Evolutionary conservation across 1,139 yeast species (phyloP), one percentile per base, ranked within the genome.

Genomic region (Petasospora rhodanensis): DNA sequence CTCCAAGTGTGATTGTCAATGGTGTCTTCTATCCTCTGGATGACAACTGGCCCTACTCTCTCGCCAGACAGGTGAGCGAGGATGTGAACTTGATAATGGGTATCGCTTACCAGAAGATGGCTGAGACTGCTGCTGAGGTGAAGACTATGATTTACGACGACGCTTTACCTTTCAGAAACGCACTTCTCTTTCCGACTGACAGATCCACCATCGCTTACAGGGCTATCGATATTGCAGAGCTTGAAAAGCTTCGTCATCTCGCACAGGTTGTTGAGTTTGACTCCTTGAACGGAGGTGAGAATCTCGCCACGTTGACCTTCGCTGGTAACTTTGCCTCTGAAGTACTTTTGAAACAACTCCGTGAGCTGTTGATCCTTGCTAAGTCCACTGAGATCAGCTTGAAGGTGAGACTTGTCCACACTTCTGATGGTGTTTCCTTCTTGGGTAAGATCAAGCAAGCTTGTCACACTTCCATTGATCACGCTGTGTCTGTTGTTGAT

Each of bases 1-100:
- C 58, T 1, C 79, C 89, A 0, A 59, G 74, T 1, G 62, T 85
- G 5, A 68, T 86, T 33, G 73, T 77, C 25, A 84, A 91, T 56
- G 97, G 97, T 26, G 75, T 79, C 3, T 68, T 84, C 17, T 59
- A 64, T 10, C 55, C 58, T 8, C 51, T 66, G 14, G 58, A 59
- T 22, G 66, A 62, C 14, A 55, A 58, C 26, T 63, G 76, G 64
- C 62, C 73, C 26, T 56, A 64, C 12, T 40, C 58, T 2, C 31
- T 70, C 16, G 49, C 62, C 1, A 56, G 54, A 22, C 62, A 65
- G 32, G 47, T 63, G 5, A 54, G 58, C 26, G 54, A 51, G 7
- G 73, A 72, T 39, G 52, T 54, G 21, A 35, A 42, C 4, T 35
- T 41, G 14, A 29, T 64, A 6, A 28, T 47, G 12, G 39, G 33